Conservation (phyloP, 345 rosid genomes). For the Jatropha curcas region DNA sequence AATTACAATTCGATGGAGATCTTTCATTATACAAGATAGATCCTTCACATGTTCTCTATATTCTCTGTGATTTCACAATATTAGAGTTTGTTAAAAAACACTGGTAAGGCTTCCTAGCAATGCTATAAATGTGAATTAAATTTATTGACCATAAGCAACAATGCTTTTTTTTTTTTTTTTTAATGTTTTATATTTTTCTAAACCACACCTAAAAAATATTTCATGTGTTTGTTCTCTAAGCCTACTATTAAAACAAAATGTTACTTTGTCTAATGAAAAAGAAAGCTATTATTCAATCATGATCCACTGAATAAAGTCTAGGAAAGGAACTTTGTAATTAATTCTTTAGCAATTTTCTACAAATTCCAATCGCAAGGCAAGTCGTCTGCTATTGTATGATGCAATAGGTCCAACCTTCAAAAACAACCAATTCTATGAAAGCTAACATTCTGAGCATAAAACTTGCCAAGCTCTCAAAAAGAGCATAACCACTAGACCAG, state of each 20-base stretch:
- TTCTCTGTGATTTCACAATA: slow-evolving; percentile 44
- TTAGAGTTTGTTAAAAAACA: background rate
- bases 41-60: slow-evolving; percentile 93
- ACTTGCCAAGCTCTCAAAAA: background rate
- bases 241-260: background rate
- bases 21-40: slow-evolving; percentile 36
- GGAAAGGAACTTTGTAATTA: background rate
- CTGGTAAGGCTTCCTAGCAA: background rate
- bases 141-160: background rate
- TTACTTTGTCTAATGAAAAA: background rate
- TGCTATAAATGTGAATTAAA: no score
- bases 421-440: background rate
- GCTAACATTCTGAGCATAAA: background rate
- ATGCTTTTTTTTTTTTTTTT: no score
- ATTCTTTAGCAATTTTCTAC: background rate
- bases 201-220: background rate
- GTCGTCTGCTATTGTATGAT: background rate
- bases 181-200: no score
- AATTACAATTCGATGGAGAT: slow-evolving; percentile 60
- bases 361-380: background rate
- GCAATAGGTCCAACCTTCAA: background rate
- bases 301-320: background rate
- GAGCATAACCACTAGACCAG: background rate
- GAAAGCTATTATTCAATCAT: background rate
- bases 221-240: background rate